A percentile compares a stretch with the other conserved stretches of the same genome.
phyloP scores from a whole-genome alignment of 768 basidiomycete species.

The Rhizopogon vinicolor region DNA sequence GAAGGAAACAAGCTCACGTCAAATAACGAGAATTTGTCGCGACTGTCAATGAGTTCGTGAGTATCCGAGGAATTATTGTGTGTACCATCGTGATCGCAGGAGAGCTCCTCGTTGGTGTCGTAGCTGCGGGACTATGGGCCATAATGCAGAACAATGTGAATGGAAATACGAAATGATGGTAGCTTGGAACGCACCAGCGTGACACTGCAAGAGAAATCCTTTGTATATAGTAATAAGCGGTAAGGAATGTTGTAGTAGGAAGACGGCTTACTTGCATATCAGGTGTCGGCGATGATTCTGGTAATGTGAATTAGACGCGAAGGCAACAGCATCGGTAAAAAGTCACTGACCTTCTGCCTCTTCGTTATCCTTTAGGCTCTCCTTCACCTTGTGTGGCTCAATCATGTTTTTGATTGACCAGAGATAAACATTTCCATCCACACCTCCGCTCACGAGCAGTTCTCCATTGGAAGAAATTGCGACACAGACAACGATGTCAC shows the following conservation, averaged over 20 bases:
- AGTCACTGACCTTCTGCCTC: neutral
- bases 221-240: too few relatives aligned
- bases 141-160: neutral
- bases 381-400: neutral
- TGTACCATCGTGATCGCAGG: neutral
- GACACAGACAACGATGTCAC: slow-evolving; percentile 23
- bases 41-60: too few relatives aligned
- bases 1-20: too few relatives aligned
- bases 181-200: neutral
- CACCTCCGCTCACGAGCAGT: slow-evolving; percentile 21
- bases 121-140: neutral
- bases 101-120: neutral
- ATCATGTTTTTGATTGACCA: neutral
- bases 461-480: slow-evolving; percentile 25
- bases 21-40: too few relatives aligned
- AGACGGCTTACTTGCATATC: too few relatives aligned
- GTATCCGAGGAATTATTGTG: neutral
- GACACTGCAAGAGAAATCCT: neutral
- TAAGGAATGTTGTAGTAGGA: too few relatives aligned
- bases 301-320: too few relatives aligned
- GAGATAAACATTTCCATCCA: slow-evolving; percentile 14
- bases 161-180: too few relatives aligned
- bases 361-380: neutral
- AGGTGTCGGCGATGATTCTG: too few relatives aligned
- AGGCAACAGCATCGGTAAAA: too few relatives aligned